Evolutionary conservation across 176 grass and related monocot genomes (phyloP).

Genomic region (barley (Hordeum vulgare)): DNA sequence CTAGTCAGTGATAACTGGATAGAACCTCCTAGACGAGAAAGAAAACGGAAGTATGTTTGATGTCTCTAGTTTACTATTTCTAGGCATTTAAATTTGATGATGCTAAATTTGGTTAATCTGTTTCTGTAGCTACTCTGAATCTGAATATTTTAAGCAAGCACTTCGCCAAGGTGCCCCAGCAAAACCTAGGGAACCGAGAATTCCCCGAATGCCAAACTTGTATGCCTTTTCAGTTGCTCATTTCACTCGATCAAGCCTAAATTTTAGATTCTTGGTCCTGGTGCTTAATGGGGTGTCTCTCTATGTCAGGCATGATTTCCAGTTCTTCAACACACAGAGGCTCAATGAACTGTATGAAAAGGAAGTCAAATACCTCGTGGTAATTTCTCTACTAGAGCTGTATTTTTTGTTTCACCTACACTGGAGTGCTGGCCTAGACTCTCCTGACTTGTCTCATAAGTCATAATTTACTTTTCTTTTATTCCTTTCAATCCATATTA

Average conservation of each 20-base stretch:
- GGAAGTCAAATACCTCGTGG: slow-evolving; percentile 78
- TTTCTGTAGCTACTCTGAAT: slow-evolving; percentile 63
- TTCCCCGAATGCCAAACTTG: slow-evolving; percentile 76
- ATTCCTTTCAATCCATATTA: not conserved
- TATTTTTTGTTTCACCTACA: not conserved
- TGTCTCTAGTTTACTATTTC: not conserved
- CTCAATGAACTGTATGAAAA: slow-evolving; percentile 74
- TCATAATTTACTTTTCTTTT: not conserved
- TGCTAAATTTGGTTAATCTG: not conserved
- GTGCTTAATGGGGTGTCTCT: not conserved
- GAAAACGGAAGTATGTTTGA: slow-evolving; percentile 64
- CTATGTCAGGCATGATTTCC: slow-evolving; percentile 63
- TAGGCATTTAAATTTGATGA: slow-evolving; percentile 5
- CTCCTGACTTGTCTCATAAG: not conserved
- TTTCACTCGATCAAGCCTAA: not conserved
- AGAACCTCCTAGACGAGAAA: slow-evolving; percentile 72
- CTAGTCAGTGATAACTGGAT: slow-evolving; percentile 76
- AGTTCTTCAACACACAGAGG: slow-evolving; percentile 73
- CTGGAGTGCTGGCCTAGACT: not conserved
- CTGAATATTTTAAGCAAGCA: slow-evolving; percentile 89
- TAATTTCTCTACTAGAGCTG: slow-evolving; percentile 18
- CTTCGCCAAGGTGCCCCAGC: slow-evolving; percentile 63
- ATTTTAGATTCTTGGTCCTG: slow-evolving; percentile 4
- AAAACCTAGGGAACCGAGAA: slow-evolving; percentile 72
- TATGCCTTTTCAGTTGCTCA: slow-evolving; percentile 32